phyloP scores from a whole-genome alignment of 2,329 filamentous ascomycete species.

The Trichoderma lentiforme region DNA sequence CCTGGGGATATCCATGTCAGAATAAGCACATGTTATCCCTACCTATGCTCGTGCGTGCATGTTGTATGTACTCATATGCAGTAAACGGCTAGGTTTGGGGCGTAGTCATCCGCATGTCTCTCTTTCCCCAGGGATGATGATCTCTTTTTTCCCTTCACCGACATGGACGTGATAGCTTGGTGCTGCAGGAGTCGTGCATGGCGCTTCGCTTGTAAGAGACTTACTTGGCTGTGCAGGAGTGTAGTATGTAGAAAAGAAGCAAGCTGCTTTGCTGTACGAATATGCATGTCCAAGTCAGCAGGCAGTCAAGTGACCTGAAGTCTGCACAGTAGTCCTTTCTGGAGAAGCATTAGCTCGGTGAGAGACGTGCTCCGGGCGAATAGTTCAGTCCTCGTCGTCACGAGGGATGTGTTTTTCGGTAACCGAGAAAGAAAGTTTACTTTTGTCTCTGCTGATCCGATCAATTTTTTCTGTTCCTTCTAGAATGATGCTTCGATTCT shows the following conservation, averaged over 20 bases:
- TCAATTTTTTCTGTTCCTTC: not conserved
- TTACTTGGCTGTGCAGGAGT: not conserved
- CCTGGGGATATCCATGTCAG: not conserved
- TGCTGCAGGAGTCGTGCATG: not conserved
- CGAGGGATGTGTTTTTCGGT: not conserved
- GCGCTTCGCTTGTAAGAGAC: too few relatives aligned
- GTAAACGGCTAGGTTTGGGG: not conserved
- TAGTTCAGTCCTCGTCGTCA: not conserved
- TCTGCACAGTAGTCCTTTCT: not conserved
- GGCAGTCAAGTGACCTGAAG: not conserved
- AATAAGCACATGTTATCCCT: not conserved
- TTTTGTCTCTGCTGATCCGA: not conserved
- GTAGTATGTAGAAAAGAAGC: not conserved
- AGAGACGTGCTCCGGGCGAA: not conserved
- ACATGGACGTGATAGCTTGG: not conserved
- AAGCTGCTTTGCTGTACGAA: not conserved
- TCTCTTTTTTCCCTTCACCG: not conserved
- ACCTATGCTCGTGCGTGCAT: not conserved
- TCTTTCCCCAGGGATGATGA: not conserved
- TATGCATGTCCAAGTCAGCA: slow-evolving; percentile 6
- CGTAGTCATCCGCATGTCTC: not conserved
- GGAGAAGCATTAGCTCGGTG: not conserved
- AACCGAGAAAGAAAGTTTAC: not conserved
- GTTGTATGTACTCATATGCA: not conserved
- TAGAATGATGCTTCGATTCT: not conserved